phyloP scores from a whole-genome alignment of 208 protist species.

The Leishmania braziliensis region DNA sequence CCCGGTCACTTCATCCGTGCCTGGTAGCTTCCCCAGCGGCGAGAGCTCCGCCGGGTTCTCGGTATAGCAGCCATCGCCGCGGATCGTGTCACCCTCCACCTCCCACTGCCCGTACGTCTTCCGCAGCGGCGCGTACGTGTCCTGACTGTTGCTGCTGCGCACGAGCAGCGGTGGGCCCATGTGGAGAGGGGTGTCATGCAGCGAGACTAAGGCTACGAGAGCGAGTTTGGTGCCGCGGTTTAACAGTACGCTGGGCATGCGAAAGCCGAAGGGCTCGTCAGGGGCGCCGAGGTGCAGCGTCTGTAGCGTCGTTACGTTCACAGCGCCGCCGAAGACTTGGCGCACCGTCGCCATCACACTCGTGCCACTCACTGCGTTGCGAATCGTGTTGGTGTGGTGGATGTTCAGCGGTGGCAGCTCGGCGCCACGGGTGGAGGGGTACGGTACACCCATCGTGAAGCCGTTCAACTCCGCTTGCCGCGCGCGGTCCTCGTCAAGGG shows the following conservation, averaged over 20 bases:
- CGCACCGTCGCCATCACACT: conserved; percentile 84
- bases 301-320: conserved; percentile 57
- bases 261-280: conserved; percentile 70
- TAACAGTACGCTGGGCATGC: conserved; percentile 74
- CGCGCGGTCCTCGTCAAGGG: conserved; percentile 47
- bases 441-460: conserved; percentile 77
- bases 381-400: conserved; percentile 62
- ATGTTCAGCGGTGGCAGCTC: conserved; percentile 65
- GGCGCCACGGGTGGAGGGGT: conserved; percentile 34
- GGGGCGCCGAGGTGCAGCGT: conserved; percentile 74
- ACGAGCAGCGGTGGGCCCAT: conserved; percentile 80
- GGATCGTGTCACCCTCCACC: conserved; percentile 69
- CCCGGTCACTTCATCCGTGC: conserved; percentile 61
- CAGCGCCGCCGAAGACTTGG: conserved; percentile 83
- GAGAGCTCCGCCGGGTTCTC: conserved; percentile 63
- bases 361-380: conserved; percentile 68
- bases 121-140: conserved; percentile 60
- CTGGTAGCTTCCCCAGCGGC: conserved; percentile 66
- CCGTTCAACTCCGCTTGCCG: conserved; percentile 46
- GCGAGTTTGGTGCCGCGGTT: conserved; percentile 84
- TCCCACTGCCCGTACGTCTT: conserved; percentile 87
- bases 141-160: conserved; percentile 73
- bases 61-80: conserved; percentile 84
- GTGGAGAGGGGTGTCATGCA: conserved; percentile 82
- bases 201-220: conserved; percentile 69